Base-by-base conservation (phyloP, 371 early-diverging fungal species). In the Rhizopus delemar region DNA sequence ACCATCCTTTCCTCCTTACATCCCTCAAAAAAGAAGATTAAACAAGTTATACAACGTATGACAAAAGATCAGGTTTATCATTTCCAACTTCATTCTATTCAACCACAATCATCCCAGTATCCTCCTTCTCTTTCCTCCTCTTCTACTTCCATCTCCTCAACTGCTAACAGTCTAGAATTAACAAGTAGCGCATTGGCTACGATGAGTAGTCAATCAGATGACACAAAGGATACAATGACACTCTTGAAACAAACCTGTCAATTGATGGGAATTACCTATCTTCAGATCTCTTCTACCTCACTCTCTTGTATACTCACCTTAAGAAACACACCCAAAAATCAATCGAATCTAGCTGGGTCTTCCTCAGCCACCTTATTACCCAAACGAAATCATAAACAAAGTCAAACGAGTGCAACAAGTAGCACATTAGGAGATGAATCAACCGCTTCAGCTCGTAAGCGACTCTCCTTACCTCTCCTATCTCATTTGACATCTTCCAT, bases 401-500 rank as follows among this genome's bases (percentile, higher is more conserved):
- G 63, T 29, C 63, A 62, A 28, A 66, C 58, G 7, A 66, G 67
- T 4, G 22, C 22, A 43, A 43, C n/a, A 43, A 63, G 58, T 45
- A 55, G 53, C 29, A 43, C 13, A 5, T 5, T 43, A 5, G 51
- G 50, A 6, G 38, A 58, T 38, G 57, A 62, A 49, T 50, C 46
- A 22, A 39, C 49, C 6, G 15, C 49, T 16, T 31, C 51, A 32
- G 56, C 46, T 28, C 55, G 52, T 35, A 68, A 70, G 28, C 69
- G 71, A 8, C 53, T 73, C 7, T 73, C 73, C 3, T 29, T 73
- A 13, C 70, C 74, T 1, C 49, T 73, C 11, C 22, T 77, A 4
- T 77, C 77, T 0, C 77, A 74, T 12, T 49, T 77, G 3, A 77
- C 77, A 4, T 78, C 78, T 8, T 74, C 74, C 32, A 72, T 74